These are phyloP conservation scores for Sporopachydermia cereana DNA, from an alignment of 1,139 yeast species.

Conservation along the genomic window DNA sequence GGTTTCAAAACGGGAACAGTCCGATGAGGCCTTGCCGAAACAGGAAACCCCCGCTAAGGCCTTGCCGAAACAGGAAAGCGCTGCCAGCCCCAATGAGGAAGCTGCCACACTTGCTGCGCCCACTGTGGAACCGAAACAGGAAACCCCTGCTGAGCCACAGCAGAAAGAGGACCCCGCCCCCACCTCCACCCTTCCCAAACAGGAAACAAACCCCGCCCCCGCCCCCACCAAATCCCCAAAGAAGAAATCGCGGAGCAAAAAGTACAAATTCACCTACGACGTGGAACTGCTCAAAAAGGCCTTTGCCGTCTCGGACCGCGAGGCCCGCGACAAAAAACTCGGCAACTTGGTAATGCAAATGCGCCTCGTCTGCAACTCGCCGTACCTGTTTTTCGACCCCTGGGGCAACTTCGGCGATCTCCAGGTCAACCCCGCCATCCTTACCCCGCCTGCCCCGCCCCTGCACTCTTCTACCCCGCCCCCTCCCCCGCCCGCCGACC, in stretches of 20 bases:
- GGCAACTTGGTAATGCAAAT: slow-evolving; percentile 72
- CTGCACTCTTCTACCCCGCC: neutral
- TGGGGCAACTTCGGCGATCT: slow-evolving; percentile 32
- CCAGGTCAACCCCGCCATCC: neutral
- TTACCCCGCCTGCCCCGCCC: neutral
- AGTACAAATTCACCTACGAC: slow-evolving; percentile 3
- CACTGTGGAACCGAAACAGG: too few relatives aligned
- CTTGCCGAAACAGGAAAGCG: too few relatives aligned
- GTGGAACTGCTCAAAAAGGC: neutral
- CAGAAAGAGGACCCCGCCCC: too few relatives aligned
- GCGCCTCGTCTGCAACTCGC: slow-evolving; percentile 75
- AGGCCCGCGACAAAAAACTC: slow-evolving; percentile 33
- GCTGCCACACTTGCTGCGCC: too few relatives aligned
- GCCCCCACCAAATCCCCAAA: too few relatives aligned
- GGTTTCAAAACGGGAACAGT: too few relatives aligned
- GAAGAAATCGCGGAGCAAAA: neutral
- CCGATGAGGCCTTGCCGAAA: too few relatives aligned
- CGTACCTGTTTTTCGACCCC: slow-evolving; percentile 74
- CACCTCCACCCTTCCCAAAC: too few relatives aligned
- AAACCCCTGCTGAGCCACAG: too few relatives aligned
- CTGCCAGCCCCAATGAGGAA: too few relatives aligned
- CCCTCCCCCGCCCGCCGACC: neutral
- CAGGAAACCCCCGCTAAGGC: too few relatives aligned
- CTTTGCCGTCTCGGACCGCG: slow-evolving; percentile 18
- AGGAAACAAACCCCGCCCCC: too few relatives aligned